Percentiles rank a stretch among this genome's conserved stretches.
Conservation (phyloP, 2,329 filamentous ascomycete genomes). For the Colletotrichum lini region DNA sequence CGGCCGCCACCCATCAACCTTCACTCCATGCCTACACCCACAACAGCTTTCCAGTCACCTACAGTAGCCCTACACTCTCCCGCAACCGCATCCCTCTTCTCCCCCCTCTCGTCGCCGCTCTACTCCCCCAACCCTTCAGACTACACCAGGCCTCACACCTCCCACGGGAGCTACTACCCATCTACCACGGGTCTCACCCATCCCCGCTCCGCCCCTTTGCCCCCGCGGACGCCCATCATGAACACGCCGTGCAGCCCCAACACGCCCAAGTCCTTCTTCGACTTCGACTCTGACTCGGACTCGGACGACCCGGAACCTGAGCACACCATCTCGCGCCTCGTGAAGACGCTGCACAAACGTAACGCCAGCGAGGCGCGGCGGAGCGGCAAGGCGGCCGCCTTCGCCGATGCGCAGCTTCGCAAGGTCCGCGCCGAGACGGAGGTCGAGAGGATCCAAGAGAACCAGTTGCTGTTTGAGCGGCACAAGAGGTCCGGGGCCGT, state of each 20-base stretch:
- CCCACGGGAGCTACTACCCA: conserved; percentile 20
- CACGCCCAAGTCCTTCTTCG: conserved; percentile 40
- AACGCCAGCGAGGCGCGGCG: conserved; percentile 37
- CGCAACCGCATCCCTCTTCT: conserved; percentile 38
- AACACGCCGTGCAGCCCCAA: conserved; percentile 5
- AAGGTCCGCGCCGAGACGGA: conserved; percentile 36
- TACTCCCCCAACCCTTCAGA: conserved; percentile 28
- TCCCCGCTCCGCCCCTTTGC: conserved; percentile 40
- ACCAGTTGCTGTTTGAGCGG: conserved; percentile 22
- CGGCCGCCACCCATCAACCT: conserved; percentile 41
- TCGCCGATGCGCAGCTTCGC: conserved; percentile 39
- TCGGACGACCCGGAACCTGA: conserved; percentile 37
- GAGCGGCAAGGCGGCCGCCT: conserved; percentile 31
- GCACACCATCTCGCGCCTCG: conserved; percentile 36
- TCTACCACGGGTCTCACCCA: conserved; percentile 37
- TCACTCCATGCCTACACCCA: conserved; percentile 36
- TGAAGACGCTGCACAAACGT: conserved; percentile 42
- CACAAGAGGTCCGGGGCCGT: conserved; percentile 39
- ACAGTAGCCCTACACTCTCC: conserved; percentile 16
- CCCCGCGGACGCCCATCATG: conserved; percentile 19
- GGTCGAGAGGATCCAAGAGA: conserved; percentile 35
- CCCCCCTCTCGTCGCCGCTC: conserved; percentile 34
- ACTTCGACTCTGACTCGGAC: conserved; percentile 44
- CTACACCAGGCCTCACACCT: conserved; percentile 38
- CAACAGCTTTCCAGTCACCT: background rate